Base-by-base conservation (phyloP, 2,329 filamentous ascomycete species). In the Delphinella strobiligena region DNA sequence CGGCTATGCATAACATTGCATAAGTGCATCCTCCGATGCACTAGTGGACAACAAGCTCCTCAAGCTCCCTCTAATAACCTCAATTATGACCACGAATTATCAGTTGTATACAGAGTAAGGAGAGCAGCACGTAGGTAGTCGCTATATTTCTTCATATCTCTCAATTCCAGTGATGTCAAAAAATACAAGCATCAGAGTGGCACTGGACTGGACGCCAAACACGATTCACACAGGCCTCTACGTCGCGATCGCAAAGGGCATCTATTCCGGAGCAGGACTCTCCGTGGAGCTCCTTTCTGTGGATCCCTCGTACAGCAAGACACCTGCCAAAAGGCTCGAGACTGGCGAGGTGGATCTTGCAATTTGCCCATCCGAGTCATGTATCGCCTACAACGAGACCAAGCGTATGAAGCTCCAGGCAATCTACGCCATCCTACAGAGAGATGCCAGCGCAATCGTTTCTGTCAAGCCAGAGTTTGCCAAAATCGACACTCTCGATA, bases 131-230 rank as follows among this genome's bases (percentile, higher is more conserved):
- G n/a, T n/a, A n/a, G n/a, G n/a, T n/a, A n/a, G n/a, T n/a, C n/a
- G n/a, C n/a, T n/a, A n/a, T n/a, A n/a, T n/a, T n/a, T n/a, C n/a
- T n/a, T n/a, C n/a, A n/a, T n/a, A n/a, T n/a, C n/a, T n/a, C n/a
- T n/a, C n/a, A n/a, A n/a, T n/a, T n/a, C n/a, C 22, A 27, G 12
- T 27, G 22, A 7, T 14, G 31, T 2, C 2, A 14, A 33, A 14
- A 8, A 3, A 10, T 4, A 50, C 46, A 3, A 43, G 38, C 17
- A 39, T 57, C 38, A 51, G 47, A 17, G 43, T 57, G 32, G 54
- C 54, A 16, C 51, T 57, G 2, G 54, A 57, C 43, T 57, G 54
- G 54, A 56, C 53, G 5, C 54, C 54, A 11, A 57, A 57, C 47
- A 55, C 54, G 2, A 51, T 56, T 32, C 54, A 57, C 47, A 51